A percentile compares a stretch with the other conserved stretches of the same genome.
Evolutionary conservation across 495 filamentous ascomycete species (phyloP).

Genomic region (Xylaria intraflava): DNA sequence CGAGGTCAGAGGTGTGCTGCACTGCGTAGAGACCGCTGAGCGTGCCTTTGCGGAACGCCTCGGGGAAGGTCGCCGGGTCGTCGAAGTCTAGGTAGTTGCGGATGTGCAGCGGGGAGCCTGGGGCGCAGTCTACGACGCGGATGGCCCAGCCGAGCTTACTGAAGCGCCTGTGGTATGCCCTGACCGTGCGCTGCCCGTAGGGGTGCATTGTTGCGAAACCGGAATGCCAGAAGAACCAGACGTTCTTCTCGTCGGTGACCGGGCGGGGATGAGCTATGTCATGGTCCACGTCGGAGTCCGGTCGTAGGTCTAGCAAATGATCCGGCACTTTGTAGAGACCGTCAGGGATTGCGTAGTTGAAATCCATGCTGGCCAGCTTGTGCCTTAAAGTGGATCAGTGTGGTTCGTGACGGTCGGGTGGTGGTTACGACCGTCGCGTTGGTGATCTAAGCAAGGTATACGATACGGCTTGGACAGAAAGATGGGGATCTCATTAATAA

Average conservation of each 20-base stretch:
- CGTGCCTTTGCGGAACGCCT: slow-evolving; percentile 39
- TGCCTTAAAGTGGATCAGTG: too few relatives aligned
- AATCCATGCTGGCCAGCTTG: background rate
- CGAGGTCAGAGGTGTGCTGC: slow-evolving; percentile 50
- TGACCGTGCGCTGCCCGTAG: slow-evolving; percentile 46
- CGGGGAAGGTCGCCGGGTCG: slow-evolving; percentile 37
- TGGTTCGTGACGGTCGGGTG: too few relatives aligned
- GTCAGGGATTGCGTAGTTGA: background rate
- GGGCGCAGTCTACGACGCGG: slow-evolving; percentile 41
- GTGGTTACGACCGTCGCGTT: too few relatives aligned
- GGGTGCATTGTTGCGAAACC: slow-evolving; percentile 34
- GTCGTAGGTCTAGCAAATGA: slow-evolving; percentile 34
- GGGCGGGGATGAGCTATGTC: slow-evolving; percentile 34
- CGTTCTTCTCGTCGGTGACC: slow-evolving; percentile 39
- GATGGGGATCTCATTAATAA: too few relatives aligned
- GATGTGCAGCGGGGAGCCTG: slow-evolving; percentile 38
- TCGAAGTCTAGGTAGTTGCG: slow-evolving; percentile 39
- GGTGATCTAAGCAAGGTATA: too few relatives aligned
- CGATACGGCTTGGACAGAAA: too few relatives aligned
- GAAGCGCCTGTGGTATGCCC: slow-evolving; percentile 47
- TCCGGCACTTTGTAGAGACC: background rate
- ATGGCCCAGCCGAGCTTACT: slow-evolving; percentile 43
- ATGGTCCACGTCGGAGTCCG: slow-evolving; percentile 39
- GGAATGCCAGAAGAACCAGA: slow-evolving; percentile 51
- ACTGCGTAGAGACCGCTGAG: slow-evolving; percentile 40